Percentiles rank a stretch among this genome's conserved stretches.
These are phyloP conservation scores for Marasmius oreades DNA, from an alignment of 1,284 basidiomycete species.

Conservation along the genomic window DNA sequence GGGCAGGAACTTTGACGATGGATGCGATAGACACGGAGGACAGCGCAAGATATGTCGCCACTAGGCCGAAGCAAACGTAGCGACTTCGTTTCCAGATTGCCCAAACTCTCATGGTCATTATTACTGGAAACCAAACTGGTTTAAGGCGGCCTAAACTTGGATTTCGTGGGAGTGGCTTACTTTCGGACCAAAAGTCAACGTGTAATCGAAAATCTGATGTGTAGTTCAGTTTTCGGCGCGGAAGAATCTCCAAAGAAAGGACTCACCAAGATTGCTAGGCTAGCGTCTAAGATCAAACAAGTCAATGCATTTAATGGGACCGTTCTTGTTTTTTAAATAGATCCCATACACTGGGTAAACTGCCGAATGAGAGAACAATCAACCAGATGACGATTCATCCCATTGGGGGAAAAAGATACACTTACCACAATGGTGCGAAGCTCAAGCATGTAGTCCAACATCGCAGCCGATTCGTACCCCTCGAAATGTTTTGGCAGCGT, in stretches of 20 bases:
- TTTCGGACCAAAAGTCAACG: background rate
- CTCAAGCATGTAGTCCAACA: constrained; percentile 1
- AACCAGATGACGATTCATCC: too few relatives aligned
- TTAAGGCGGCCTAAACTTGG: background rate
- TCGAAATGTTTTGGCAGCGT: too few relatives aligned
- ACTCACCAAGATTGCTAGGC: background rate
- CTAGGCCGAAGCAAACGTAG: background rate
- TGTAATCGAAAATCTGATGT: background rate
- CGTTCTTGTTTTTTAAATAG: background rate
- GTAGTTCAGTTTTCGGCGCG: background rate
- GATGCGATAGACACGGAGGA: background rate
- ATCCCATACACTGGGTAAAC: background rate
- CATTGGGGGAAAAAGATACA: background rate
- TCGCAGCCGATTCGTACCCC: background rate
- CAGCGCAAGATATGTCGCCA: background rate
- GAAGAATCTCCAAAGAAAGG: too few relatives aligned
- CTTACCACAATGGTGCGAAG: background rate
- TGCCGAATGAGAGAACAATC: background rate
- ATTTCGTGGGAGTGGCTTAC: background rate
- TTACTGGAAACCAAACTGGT: background rate
- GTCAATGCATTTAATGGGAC: background rate
- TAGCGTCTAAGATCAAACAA: background rate
- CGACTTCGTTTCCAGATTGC: background rate
- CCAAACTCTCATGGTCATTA: background rate
- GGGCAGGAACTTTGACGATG: background rate